phyloP scores from a whole-genome alignment of 345 rosid species.

The Geranium brycei region DNA sequence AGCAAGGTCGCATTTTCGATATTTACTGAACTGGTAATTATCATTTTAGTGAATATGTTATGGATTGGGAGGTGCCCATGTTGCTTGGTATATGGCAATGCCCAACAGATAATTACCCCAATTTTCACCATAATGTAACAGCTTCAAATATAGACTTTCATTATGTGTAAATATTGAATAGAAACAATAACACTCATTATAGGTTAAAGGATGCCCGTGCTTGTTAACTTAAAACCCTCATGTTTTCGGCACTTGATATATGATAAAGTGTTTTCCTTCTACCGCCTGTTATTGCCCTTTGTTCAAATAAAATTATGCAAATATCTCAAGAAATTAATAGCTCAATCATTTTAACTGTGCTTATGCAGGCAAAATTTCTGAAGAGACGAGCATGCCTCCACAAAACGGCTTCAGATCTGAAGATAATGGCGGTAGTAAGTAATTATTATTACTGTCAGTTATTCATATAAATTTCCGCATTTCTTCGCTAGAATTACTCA shows the following conservation, averaged over 20 bases:
- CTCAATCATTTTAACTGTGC: background rate
- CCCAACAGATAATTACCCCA: background rate
- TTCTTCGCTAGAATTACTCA: too few relatives aligned
- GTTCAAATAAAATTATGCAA: too few relatives aligned
- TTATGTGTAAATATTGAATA: background rate
- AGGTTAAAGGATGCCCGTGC: background rate
- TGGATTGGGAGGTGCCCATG: background rate
- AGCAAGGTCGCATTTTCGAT: background rate
- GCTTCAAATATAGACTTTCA: background rate
- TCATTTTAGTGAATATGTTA: too few relatives aligned
- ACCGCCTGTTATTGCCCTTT: too few relatives aligned
- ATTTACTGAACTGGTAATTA: too few relatives aligned
- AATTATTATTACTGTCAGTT: background rate
- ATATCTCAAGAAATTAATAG: too few relatives aligned
- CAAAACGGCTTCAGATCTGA: constrained; percentile 29
- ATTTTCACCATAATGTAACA: background rate
- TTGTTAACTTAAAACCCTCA: background rate
- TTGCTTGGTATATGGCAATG: too few relatives aligned
- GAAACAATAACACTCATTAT: background rate
- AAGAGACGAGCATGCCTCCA: constrained; percentile 1
- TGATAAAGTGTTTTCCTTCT: too few relatives aligned
- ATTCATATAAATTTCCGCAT: too few relatives aligned
- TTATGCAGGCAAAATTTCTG: constrained; percentile 18
- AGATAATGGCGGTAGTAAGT: constrained; percentile 25
- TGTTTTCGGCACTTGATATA: too few relatives aligned